Percentiles rank a stretch among this genome's conserved stretches.
Conservation (phyloP, 805 yeast species). For the Yarrowia deformans region DNA sequence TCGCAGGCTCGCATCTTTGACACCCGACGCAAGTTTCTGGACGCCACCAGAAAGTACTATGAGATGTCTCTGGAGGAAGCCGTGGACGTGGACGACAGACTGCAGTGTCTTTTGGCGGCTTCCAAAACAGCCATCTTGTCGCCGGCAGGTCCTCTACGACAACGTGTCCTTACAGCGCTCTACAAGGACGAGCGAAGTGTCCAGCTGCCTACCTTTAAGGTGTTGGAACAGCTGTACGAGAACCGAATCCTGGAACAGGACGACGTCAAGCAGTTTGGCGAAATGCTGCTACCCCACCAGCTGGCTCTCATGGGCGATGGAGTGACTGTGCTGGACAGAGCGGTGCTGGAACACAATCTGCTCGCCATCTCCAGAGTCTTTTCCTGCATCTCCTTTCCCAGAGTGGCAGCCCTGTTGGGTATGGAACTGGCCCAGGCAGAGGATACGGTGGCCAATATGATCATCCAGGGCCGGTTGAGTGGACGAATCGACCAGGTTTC, state of each 20-base stretch:
- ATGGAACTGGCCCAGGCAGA: constrained; percentile 46
- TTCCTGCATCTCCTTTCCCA: constrained; percentile 45
- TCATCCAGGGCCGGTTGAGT: constrained; percentile 46
- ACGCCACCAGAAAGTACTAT: constrained; percentile 48
- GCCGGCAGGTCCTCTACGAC: constrained; percentile 50
- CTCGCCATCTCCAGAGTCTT: constrained; percentile 49
- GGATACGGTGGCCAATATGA: constrained; percentile 48
- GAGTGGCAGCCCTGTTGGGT: constrained; percentile 46
- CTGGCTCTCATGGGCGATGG: constrained; percentile 44
- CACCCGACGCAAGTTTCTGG: constrained; percentile 46
- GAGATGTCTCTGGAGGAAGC: constrained; percentile 45
- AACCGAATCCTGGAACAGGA: constrained; percentile 46
- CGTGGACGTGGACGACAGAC: constrained; percentile 46
- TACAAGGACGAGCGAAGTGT: constrained; percentile 47
- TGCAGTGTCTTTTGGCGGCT: constrained; percentile 46
- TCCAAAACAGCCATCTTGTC: constrained; percentile 47
- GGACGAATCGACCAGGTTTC: constrained; percentile 49
- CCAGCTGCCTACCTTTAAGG: constrained; percentile 40
- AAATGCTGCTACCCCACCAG: constrained; percentile 43
- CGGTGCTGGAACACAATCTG: constrained; percentile 50
- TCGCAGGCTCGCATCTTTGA: constrained; percentile 49
- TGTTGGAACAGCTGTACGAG: constrained; percentile 47
- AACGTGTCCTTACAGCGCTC: constrained; percentile 45
- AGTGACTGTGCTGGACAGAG: constrained; percentile 46
- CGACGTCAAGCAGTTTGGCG: constrained; percentile 45